Conservation (phyloP, 2,329 filamentous ascomycete genomes). For the Celoporthe dispersa region DNA sequence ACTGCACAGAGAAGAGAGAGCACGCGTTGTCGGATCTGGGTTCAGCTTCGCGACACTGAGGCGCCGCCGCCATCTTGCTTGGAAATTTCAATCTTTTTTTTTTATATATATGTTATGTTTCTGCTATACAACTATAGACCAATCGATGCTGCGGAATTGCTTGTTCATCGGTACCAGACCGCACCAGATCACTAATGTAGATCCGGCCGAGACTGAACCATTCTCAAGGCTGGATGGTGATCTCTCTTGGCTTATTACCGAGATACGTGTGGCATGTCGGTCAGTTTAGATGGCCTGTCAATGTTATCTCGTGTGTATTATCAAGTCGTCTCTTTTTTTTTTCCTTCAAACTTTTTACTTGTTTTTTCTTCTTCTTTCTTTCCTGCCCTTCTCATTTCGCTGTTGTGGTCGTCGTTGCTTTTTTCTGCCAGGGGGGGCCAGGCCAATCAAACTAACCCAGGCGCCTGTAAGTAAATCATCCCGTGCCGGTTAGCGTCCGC, state of each 20-base stretch:
- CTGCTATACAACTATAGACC: background rate
- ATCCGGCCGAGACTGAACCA: background rate
- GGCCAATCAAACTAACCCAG: background rate
- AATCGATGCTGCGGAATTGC: background rate
- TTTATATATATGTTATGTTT: too few species aligned
- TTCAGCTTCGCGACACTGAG: background rate
- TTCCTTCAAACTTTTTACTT: background rate
- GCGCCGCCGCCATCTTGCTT: too few species aligned
- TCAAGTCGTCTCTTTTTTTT: background rate
- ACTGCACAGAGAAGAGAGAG: too few species aligned
- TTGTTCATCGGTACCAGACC: background rate
- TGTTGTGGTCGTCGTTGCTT: background rate
- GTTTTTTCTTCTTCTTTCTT: background rate
- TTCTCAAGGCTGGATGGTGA: background rate
- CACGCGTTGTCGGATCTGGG: too few species aligned
- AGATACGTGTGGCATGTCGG: background rate
- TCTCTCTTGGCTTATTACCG: background rate
- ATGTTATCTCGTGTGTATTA: background rate
- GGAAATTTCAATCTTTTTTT: too few species aligned
- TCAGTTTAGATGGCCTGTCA: background rate
- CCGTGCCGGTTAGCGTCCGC: background rate
- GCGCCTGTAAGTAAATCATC: background rate
- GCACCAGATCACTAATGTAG: background rate
- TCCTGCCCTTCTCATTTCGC: background rate
- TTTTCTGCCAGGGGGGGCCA: background rate